Conservation (phyloP, 768 basidiomycete species). For the Russula emetica region DNA sequence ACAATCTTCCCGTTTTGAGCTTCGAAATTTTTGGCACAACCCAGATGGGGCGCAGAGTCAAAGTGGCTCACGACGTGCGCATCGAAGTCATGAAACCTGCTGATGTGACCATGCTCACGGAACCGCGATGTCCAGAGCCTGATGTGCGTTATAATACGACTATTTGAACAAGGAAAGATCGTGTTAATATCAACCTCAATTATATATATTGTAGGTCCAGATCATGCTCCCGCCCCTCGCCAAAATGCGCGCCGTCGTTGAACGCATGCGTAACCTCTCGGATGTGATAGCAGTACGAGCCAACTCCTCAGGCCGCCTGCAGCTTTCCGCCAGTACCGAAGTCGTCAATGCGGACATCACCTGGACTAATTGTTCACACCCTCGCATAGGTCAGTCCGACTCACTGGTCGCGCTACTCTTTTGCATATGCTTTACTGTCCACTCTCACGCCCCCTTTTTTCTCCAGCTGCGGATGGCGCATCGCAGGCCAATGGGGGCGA, state of each 20-base stretch:
- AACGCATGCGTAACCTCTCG: conserved; percentile 66
- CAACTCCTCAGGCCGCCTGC: conserved; percentile 55
- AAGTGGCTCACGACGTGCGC: conserved; percentile 73
- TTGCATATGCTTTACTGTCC: background rate
- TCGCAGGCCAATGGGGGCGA: conserved; percentile 26
- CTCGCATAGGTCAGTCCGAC: conserved; percentile 42
- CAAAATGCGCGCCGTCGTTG: conserved; percentile 74
- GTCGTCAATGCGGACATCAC: conserved; percentile 73
- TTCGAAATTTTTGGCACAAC: conserved; percentile 70
- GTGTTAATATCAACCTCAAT: background rate
- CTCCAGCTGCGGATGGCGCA: conserved; percentile 28
- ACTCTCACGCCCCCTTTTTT: background rate
- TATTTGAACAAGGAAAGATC: background rate
- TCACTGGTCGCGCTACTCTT: background rate
- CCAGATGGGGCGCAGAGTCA: conserved; percentile 57
- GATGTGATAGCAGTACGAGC: conserved; percentile 65
- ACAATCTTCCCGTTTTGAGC: conserved; percentile 68
- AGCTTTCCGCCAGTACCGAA: conserved; percentile 60
- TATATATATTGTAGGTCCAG: conserved; percentile 50
- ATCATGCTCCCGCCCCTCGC: conserved; percentile 71
- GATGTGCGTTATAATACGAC: conserved; percentile 48
- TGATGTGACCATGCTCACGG: conserved; percentile 66
- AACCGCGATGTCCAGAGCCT: conserved; percentile 83
- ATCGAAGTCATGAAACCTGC: conserved; percentile 75
- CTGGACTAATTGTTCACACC: conserved; percentile 71